phyloP scores from a whole-genome alignment of 768 basidiomycete species.

The Mycena galericulata region DNA sequence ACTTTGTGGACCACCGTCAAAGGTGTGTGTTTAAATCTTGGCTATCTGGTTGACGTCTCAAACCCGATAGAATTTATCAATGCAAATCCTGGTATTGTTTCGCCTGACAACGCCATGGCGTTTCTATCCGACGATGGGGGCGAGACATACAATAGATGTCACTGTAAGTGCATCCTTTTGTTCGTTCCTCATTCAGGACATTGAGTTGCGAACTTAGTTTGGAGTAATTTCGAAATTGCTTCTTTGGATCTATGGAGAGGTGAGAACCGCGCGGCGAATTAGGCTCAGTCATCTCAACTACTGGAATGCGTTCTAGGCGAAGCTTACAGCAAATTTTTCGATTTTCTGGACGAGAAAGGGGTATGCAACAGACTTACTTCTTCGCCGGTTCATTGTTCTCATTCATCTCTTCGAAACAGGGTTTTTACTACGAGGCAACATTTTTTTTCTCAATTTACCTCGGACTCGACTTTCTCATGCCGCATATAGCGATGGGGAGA shows the following conservation, averaged over 20 bases:
- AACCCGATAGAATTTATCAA: constrained; percentile 75
- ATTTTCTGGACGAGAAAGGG: constrained; percentile 81
- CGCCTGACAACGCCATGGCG: constrained; percentile 78
- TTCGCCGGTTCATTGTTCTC: neutral
- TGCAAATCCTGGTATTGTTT: constrained; percentile 68
- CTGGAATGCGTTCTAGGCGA: too few species aligned
- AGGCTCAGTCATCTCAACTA: too few species aligned
- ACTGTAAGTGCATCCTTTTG: constrained; percentile 58
- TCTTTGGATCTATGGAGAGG: constrained; percentile 87
- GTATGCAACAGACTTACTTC: neutral
- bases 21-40: constrained; percentile 53
- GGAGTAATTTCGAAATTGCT: constrained; percentile 95
- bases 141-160: constrained; percentile 79
- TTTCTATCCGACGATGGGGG: constrained; percentile 88
- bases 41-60: neutral
- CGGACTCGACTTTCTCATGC: neutral
- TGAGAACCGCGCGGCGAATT: too few species aligned
- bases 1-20: constrained; percentile 86
- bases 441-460: neutral
- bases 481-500: constrained; percentile 89
- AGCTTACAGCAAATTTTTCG: constrained; percentile 86
- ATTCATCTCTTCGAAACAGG: constrained; percentile 40
- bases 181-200: neutral
- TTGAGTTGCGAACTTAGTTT: constrained; percentile 63
- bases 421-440: constrained; percentile 88